Conservation (phyloP, 257 asterid genomes). For the Capsicum rhomboideum region DNA sequence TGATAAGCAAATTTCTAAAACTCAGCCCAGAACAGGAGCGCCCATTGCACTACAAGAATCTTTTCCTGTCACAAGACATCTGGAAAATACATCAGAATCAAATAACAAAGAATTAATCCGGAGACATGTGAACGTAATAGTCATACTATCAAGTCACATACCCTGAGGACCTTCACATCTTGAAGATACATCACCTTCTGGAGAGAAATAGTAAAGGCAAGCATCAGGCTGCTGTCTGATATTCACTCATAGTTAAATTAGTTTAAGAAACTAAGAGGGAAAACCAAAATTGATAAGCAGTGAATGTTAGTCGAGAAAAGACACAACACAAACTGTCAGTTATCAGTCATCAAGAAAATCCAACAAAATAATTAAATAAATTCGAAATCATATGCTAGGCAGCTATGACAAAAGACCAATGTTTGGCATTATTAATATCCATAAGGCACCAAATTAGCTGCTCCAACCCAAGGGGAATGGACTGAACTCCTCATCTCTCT, state of each 20-base stretch:
- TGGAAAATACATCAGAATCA: conserved; percentile 48
- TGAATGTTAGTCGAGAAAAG: conserved; percentile 21
- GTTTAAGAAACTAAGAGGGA: conserved; percentile 15
- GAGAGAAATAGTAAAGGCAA: conserved; percentile 26
- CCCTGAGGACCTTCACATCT: conserved; percentile 40
- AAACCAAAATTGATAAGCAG: not conserved
- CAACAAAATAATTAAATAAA: conserved; percentile 13
- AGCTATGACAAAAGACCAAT: conserved; percentile 43
- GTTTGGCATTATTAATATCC: conserved; percentile 33
- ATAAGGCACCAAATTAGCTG: conserved; percentile 20
- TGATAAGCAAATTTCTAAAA: not conserved
- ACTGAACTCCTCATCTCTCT: conserved; percentile 51
- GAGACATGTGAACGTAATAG: conserved; percentile 1
- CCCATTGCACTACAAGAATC: conserved; percentile 4
- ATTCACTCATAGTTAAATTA: conserved; percentile 21
- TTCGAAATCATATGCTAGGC: conserved; percentile 21
- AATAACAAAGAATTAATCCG: conserved; percentile 9
- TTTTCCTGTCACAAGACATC: conserved; percentile 57
- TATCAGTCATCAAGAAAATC: conserved; percentile 15
- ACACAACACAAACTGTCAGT: conserved; percentile 30
- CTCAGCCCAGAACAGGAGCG: not conserved
- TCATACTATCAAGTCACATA: conserved; percentile 21
- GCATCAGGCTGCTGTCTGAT: conserved; percentile 38
- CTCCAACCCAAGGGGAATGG: conserved; percentile 26
- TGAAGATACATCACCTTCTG: conserved; percentile 37